phyloP scores from a whole-genome alignment of 192 early-diverging fungal species.

The Spinellus fusiger region DNA sequence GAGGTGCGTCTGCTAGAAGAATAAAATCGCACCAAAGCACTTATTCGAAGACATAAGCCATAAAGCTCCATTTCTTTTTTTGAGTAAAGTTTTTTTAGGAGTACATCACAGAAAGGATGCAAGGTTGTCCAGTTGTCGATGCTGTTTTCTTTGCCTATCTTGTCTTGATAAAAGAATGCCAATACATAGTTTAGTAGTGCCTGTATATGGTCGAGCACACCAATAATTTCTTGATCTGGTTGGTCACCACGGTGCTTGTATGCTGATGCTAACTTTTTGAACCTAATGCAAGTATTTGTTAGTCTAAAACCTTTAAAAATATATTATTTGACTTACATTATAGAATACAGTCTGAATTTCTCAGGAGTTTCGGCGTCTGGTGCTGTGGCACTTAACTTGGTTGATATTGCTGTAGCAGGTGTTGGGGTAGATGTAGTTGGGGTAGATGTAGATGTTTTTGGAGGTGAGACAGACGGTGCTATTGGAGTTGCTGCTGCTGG shows the following conservation, averaged over 20 bases:
- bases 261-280: slow-evolving; percentile 5
- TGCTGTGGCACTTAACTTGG: background rate
- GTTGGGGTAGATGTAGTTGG: background rate
- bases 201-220: slow-evolving; percentile 12
- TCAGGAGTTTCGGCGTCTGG: slow-evolving; percentile 3
- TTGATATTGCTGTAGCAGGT: background rate
- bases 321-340: slow-evolving; percentile 19
- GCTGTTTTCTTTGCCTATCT: background rate
- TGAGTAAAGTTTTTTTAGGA: slow-evolving; percentile 3
- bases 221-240: background rate
- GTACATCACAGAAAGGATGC: slow-evolving; percentile 12
- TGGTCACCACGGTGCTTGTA: slow-evolving; percentile 16
- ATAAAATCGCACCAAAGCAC: slow-evolving; percentile 16
- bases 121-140: slow-evolving; percentile 7
- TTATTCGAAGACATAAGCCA: slow-evolving; percentile 2
- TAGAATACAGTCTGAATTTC: slow-evolving; percentile 8
- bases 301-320: background rate
- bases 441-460: background rate
- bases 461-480: too few species aligned
- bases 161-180: slow-evolving; percentile 13
- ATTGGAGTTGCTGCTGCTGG: background rate
- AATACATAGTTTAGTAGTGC: slow-evolving; percentile 14
- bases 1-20: background rate
- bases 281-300: slow-evolving; percentile 12
- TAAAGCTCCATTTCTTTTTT: slow-evolving; percentile 5